Evolutionary conservation across 768 basidiomycete genomes (phyloP).

Genomic region (Daedaleopsis sinensis): DNA sequence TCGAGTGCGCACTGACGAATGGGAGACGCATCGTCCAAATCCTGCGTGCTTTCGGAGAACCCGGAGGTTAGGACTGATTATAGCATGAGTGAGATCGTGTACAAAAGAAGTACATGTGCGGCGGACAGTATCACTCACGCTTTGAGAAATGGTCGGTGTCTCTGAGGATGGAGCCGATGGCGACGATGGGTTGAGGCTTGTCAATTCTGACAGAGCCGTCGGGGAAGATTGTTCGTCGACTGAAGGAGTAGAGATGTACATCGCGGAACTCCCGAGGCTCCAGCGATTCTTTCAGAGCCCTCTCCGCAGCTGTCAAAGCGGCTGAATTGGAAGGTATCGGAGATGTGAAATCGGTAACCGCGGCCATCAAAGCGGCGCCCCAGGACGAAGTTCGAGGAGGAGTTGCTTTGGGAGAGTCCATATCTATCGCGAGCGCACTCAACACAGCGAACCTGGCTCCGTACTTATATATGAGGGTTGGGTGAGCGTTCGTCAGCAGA

Average conservation of each 20-base stretch:
- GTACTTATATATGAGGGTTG: too few relatives aligned
- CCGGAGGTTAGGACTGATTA: slow-evolving; percentile 19
- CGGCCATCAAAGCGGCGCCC: too few relatives aligned
- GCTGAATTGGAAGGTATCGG: too few relatives aligned
- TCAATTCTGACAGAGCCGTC: slow-evolving; percentile 11
- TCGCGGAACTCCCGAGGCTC: slow-evolving; percentile 1
- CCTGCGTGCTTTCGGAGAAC: slow-evolving; percentile 18
- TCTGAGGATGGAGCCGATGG: slow-evolving; percentile 15
- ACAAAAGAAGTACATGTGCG: not conserved
- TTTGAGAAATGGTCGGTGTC: slow-evolving; percentile 12
- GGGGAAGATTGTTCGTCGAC: slow-evolving; percentile 3
- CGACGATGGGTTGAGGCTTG: slow-evolving; percentile 12
- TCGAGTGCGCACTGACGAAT: slow-evolving; percentile 3
- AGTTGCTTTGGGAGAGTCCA: too few relatives aligned
- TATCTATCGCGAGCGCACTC: too few relatives aligned
- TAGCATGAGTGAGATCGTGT: not conserved
- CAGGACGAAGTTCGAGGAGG: too few relatives aligned
- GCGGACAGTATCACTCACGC: slow-evolving; percentile 5
- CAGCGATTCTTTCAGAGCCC: slow-evolving; percentile 11
- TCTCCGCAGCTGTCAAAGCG: not conserved
- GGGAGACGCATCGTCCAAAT: not conserved
- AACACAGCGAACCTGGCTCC: too few relatives aligned
- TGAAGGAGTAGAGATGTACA: slow-evolving; percentile 17
- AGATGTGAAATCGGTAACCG: not conserved
- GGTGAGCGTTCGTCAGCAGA: too few relatives aligned